A percentile compares a stretch with the other conserved stretches of the same genome.
These are phyloP conservation scores for Nannizzia gypsea DNA, from an alignment of 2,329 filamentous ascomycete genomes.

Conservation along the genomic window DNA sequence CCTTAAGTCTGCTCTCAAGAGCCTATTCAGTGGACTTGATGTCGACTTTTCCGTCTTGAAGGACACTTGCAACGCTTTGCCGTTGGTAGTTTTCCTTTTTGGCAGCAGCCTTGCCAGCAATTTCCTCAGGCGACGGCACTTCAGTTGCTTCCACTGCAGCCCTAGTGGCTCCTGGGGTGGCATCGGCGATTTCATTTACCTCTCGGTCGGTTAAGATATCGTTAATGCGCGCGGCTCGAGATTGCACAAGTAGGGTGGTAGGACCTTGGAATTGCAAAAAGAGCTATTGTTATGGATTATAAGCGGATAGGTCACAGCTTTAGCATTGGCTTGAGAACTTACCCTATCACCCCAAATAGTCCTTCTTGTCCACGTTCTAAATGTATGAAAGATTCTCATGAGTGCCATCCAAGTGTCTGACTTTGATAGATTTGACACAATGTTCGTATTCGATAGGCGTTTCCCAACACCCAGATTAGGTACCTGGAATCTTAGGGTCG, in stretches of 20 bases:
- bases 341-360: constrained; percentile 86
- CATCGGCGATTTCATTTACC: constrained; percentile 80
- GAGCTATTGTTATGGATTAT: constrained; percentile 37
- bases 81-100: background rate
- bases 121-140: constrained; percentile 22
- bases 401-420: constrained; percentile 62
- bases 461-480: constrained; percentile 53
- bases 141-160: constrained; percentile 41
- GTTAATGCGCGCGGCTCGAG: constrained; percentile 63
- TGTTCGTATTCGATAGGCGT: constrained; percentile 57
- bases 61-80: constrained; percentile 8
- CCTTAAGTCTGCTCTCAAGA: background rate
- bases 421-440: constrained; percentile 59
- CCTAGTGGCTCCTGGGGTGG: constrained; percentile 58
- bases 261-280: constrained; percentile 87
- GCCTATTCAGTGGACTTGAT: constrained; percentile 3
- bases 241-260: constrained; percentile 74
- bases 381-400: constrained; percentile 50
- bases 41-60: constrained; percentile 12
- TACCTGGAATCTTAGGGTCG: constrained; percentile 61
- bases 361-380: constrained; percentile 65
- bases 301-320: background rate
- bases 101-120: constrained; percentile 9
- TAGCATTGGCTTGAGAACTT: constrained; percentile 18
- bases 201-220: constrained; percentile 68